Conservation (phyloP, 176 grass and related monocot species). For the Juncus effusus region DNA sequence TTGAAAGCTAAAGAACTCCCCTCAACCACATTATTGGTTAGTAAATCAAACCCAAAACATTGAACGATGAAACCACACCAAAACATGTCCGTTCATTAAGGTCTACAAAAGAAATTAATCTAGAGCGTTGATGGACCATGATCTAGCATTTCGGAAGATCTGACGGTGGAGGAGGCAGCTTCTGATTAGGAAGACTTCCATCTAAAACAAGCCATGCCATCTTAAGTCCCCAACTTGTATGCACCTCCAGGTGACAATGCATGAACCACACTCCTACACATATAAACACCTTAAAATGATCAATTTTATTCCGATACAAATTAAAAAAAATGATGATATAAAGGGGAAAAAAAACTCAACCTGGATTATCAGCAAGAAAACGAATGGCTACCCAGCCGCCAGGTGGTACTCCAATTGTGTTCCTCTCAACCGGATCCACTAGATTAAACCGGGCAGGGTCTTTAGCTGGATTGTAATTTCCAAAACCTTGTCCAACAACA, state of each 20-base stretch:
- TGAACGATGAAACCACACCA: too few relatives aligned
- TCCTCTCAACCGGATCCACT: not conserved
- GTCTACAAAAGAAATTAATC: constrained; percentile 5
- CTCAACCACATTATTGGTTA: not conserved
- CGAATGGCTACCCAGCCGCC: too few relatives aligned
- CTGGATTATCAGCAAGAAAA: too few relatives aligned
- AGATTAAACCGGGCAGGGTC: constrained; percentile 48
- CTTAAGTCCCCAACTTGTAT: too few relatives aligned
- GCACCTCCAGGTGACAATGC: too few relatives aligned
- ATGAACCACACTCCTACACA: constrained; percentile 5
- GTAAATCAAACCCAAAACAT: not conserved
- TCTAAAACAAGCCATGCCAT: too few relatives aligned
- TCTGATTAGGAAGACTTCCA: constrained; percentile 44
- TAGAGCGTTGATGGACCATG: not conserved
- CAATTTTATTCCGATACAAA: too few relatives aligned
- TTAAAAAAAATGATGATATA: too few relatives aligned
- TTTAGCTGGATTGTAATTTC: constrained; percentile 41
- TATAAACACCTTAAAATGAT: constrained; percentile 45
- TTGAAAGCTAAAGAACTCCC: not conserved
- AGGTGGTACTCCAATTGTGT: too few relatives aligned
- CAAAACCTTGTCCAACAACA: constrained; percentile 50
- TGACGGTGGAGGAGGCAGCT: constrained; percentile 54
- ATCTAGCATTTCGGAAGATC: constrained; percentile 26
- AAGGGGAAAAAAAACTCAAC: not conserved
- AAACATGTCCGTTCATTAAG: not conserved